These are phyloP conservation scores for Aspergillus sp. DNA, from an alignment of 2,329 filamentous ascomycete genomes.

Conservation along the genomic window DNA sequence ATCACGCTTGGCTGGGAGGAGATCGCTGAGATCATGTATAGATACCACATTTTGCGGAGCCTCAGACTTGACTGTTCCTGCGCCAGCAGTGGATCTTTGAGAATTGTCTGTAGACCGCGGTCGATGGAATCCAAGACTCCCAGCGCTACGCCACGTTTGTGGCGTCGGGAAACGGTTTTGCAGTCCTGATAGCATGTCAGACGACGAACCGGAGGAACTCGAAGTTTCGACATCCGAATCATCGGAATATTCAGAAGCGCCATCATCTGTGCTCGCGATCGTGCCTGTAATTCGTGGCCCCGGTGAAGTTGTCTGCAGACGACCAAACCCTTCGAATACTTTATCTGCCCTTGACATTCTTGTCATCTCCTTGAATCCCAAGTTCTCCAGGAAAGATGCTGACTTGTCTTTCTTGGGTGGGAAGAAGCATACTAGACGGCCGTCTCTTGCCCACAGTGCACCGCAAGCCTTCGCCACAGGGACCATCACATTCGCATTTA, in stretches of 20 bases:
- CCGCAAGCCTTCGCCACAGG: constrained; percentile 57
- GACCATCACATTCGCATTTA: constrained; percentile 60
- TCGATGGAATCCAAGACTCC: constrained; percentile 53
- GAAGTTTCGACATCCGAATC: constrained; percentile 59
- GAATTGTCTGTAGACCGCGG: constrained; percentile 44
- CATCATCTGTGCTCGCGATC: constrained; percentile 41
- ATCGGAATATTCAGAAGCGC: constrained; percentile 42
- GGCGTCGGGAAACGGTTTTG: constrained; percentile 47
- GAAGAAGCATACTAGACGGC: constrained; percentile 56
- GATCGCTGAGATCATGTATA: constrained; percentile 63
- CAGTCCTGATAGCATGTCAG: constrained; percentile 40
- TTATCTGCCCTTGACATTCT: constrained; percentile 45
- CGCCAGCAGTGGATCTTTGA: constrained; percentile 51
- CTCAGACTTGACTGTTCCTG: constrained; percentile 47
- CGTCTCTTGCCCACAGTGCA: constrained; percentile 54
- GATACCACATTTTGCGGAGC: constrained; percentile 65
- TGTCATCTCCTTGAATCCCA: constrained; percentile 46
- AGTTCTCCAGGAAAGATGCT: constrained; percentile 44
- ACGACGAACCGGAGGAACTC: constrained; percentile 42
- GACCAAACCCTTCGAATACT: constrained; percentile 61
- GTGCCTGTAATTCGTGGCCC: constrained; percentile 37
- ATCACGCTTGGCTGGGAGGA: constrained; percentile 73
- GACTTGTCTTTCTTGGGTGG: constrained; percentile 49
- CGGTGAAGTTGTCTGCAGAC: constrained; percentile 50
- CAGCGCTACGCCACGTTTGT: constrained; percentile 46